Evolutionary conservation across 495 filamentous ascomycete genomes (phyloP).

Genomic region (Hamigera avellanea): DNA sequence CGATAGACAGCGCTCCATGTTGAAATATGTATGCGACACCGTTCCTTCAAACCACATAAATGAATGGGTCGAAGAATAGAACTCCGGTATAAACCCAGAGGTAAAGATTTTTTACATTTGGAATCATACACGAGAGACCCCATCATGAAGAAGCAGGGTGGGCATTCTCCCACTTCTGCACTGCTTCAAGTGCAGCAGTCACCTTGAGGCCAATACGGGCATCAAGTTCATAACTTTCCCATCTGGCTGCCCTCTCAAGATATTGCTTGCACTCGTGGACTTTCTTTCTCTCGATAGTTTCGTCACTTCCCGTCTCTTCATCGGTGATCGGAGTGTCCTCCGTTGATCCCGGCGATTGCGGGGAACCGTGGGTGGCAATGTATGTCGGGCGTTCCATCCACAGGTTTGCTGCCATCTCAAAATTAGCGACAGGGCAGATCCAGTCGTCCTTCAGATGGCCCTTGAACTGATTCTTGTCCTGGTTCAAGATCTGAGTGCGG

Average conservation of each 20-base stretch:
- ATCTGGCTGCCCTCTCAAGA: slow-evolving; percentile 67
- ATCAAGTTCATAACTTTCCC: slow-evolving; percentile 82
- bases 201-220: slow-evolving; percentile 76
- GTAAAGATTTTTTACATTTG: no score
- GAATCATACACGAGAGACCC: no score
- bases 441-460: slow-evolving; percentile 71
- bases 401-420: slow-evolving; percentile 74
- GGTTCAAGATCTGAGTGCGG: slow-evolving; percentile 43
- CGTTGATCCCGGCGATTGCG: no score
- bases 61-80: no score
- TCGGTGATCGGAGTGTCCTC: neutral
- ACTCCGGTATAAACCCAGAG: no score
- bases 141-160: slow-evolving; percentile 6
- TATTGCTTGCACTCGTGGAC: slow-evolving; percentile 58
- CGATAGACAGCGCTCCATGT: no score
- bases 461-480: slow-evolving; percentile 60
- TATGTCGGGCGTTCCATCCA: slow-evolving; percentile 55
- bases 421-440: slow-evolving; percentile 67
- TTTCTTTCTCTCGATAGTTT: slow-evolving; percentile 37
- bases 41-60: no score
- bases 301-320: slow-evolving; percentile 13
- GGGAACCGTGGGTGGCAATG: slow-evolving; percentile 15
- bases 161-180: slow-evolving; percentile 51
- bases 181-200: slow-evolving; percentile 64
- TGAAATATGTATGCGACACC: no score